Evolutionary conservation across 208 protist species (phyloP), one percentile per base, ranked within the genome.

Genomic region (Leishmania major): DNA sequence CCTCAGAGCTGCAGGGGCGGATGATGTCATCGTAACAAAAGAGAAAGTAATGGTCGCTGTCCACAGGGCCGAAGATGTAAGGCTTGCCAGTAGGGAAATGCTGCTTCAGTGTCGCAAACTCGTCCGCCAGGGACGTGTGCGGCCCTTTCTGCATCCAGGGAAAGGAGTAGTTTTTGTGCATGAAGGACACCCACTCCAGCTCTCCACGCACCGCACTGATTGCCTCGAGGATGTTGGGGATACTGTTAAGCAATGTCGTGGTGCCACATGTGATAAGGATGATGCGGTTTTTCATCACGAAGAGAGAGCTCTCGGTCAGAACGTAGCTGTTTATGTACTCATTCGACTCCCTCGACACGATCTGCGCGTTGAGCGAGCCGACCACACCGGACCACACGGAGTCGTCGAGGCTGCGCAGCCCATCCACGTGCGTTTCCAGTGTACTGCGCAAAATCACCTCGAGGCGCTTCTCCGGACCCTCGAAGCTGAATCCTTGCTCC

Each of bases 201-300:
- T 98, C 95, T 1, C 84, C 91, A 6, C 92, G 89, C 35, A 97
- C 91, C 31, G 85, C 85, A 84, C 90, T 95, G 74, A 97, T 92
- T 22, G 89, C 90, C 84, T 96, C 86, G 13, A 97, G 82, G 72
- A 98, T 92, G 25, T 83, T 77, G 1, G 93, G 95, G 8, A 99
- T 87, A 71, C 90, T 93, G 82, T 98, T 92, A 47, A 99, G 89
- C 77, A 99, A 85, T 13, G 95, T 98, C 3, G 97, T 99, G 2
- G 95, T 98, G 28, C 98, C 98, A 84, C 98, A 99, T 53, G 98
- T 99, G 77, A 98, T 98, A 71, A 99, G 84, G 45, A 99, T 90
- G 31, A 99, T 91, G 66, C 92, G 89, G 60, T 97, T 89, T n/a
- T 81, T 81, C 90, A 93, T 98, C 28, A 99, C 96, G 82, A 99